phyloP scores from a whole-genome alignment of 371 early-diverging fungal species.

The Mucor lusitanicus region DNA sequence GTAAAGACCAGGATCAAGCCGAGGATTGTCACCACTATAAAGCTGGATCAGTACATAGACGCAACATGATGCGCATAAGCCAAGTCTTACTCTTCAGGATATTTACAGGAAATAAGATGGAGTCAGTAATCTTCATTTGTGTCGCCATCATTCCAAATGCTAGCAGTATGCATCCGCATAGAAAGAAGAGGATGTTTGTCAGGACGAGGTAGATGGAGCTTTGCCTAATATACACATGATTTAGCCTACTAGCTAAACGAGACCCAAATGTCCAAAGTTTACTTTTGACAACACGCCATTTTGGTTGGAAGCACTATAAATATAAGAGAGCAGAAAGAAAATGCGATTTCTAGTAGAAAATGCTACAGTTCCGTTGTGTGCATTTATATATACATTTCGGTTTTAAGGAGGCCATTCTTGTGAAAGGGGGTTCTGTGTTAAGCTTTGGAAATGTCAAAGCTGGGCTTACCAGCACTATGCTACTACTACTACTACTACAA shows the following conservation, averaged over 20 bases:
- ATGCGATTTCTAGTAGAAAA: background rate
- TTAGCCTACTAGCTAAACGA: no score
- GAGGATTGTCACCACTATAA: slow-evolving; percentile 40
- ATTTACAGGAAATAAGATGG: slow-evolving; percentile 39
- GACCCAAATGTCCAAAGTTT: no score
- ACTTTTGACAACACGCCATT: slow-evolving; percentile 53
- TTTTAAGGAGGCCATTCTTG: slow-evolving; percentile 1
- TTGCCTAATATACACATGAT: slow-evolving; percentile 27
- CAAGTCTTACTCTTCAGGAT: slow-evolving; percentile 37
- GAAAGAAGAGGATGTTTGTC: slow-evolving; percentile 35
- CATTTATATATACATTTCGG: background rate
- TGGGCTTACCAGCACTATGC: background rate
- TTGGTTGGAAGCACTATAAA: no score
- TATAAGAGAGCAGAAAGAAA: background rate
- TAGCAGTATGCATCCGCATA: slow-evolving; percentile 35
- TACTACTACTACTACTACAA: background rate
- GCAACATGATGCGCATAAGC: no score
- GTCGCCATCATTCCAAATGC: slow-evolving; percentile 40
- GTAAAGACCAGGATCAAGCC: slow-evolving; percentile 42
- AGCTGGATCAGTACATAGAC: no score
- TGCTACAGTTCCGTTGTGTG: background rate
- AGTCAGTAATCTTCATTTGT: slow-evolving; percentile 28
- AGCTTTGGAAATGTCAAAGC: background rate
- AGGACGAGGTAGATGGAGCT: slow-evolving; percentile 33
- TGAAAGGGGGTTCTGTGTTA: background rate